Evolutionary conservation across 805 yeast genomes (phyloP).

Genomic region (Helenozyma rhizophorensis): DNA sequence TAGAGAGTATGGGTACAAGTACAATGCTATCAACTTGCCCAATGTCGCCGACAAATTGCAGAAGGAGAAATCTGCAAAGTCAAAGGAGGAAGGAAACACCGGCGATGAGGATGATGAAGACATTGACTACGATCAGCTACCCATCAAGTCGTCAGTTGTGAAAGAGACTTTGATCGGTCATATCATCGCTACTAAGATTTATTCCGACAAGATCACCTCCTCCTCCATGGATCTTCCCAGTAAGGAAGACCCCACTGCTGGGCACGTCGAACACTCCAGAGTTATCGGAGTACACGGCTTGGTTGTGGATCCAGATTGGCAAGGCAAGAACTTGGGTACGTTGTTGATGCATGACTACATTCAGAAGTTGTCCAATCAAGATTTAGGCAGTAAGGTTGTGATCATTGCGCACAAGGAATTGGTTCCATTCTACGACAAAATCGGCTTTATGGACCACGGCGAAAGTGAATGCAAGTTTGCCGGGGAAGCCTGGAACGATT

Average conservation of each 20-base stretch:
- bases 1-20: conserved; percentile 53
- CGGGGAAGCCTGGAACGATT: conserved; percentile 58
- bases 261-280: conserved; percentile 74
- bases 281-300: conserved; percentile 79
- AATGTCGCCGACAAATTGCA: conserved; percentile 33
- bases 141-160: conserved; percentile 45
- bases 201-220: conserved; percentile 46
- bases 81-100: conserved; percentile 8
- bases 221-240: conserved; percentile 60
- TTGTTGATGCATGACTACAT: conserved; percentile 82
- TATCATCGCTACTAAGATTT: conserved; percentile 71
- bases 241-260: conserved; percentile 31
- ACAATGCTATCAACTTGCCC: conserved; percentile 39
- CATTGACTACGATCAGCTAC: conserved; percentile 35
- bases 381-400: conserved; percentile 72
- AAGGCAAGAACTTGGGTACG: conserved; percentile 79
- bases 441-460: conserved; percentile 76
- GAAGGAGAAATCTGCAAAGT: conserved; percentile 16
- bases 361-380: conserved; percentile 84
- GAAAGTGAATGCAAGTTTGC: conserved; percentile 56
- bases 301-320: conserved; percentile 72
- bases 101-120: conserved; percentile 21
- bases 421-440: conserved; percentile 71
- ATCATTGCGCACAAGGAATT: conserved; percentile 68
- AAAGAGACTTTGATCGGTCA: conserved; percentile 75